Conservation (phyloP, 2,329 filamentous ascomycete genomes). For the Fusarium marasasianum region DNA sequence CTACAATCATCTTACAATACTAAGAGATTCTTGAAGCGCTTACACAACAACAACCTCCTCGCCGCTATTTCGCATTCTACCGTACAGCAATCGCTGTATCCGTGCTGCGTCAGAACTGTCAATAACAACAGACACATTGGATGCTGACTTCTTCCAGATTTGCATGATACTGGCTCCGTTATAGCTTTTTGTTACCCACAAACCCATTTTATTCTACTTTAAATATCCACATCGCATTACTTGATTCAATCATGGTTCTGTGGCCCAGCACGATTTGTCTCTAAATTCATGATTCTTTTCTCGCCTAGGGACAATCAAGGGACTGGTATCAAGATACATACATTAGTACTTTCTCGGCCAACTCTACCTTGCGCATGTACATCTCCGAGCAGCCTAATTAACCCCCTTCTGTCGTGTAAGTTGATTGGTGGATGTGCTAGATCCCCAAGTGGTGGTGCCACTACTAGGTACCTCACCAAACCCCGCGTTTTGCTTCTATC, state of each 20-base stretch:
- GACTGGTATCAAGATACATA: background rate
- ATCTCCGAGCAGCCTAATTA: constrained; percentile 2
- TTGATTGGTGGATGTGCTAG: constrained; percentile 40
- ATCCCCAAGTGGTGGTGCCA: constrained; percentile 17
- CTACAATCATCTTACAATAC: constrained; percentile 1
- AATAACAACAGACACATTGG: constrained; percentile 4
- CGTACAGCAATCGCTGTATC: background rate
- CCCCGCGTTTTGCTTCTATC: constrained; percentile 32
- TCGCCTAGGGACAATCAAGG: background rate
- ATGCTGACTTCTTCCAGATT: background rate
- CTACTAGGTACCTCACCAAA: background rate
- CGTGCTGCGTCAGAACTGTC: constrained; percentile 18
- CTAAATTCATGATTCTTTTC: background rate
- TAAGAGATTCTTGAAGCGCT: background rate
- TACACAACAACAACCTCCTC: background rate
- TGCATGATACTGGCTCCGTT: constrained; percentile 8
- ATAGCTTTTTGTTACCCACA: background rate
- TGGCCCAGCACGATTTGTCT: background rate
- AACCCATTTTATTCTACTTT: background rate
- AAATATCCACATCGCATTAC: constrained; percentile 6
- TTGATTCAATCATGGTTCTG: background rate
- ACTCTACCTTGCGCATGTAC: background rate
- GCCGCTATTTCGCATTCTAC: background rate
- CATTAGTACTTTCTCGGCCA: background rate
- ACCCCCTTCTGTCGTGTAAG: constrained; percentile 37